phyloP scores from a whole-genome alignment of 345 rosid species.

The Mallotus nudiflorus region DNA sequence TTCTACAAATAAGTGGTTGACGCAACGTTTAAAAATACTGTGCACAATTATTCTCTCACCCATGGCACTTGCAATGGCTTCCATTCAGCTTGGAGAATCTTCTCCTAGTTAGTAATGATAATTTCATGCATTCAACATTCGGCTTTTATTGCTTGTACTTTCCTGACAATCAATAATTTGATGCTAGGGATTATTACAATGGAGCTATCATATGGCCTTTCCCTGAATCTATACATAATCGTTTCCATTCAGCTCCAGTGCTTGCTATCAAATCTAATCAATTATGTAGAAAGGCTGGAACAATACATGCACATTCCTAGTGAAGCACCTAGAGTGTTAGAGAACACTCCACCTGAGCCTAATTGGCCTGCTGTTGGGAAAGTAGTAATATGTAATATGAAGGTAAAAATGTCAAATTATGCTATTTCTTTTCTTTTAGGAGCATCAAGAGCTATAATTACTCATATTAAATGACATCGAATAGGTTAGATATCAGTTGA shows the following conservation, averaged over 20 bases:
- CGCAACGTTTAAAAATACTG: conserved; percentile 19
- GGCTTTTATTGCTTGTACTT: no score
- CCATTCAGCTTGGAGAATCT: conserved; percentile 15
- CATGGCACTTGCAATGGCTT: conserved; percentile 19
- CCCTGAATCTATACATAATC: conserved; percentile 10
- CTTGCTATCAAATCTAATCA: conserved; percentile 12
- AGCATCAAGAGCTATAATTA: background rate
- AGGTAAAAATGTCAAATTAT: conserved; percentile 9
- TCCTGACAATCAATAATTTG: background rate
- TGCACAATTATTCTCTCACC: conserved; percentile 24
- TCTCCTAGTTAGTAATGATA: conserved; percentile 10
- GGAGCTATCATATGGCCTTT: conserved; percentile 15
- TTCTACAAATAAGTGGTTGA: conserved; percentile 30
- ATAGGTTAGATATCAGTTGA: conserved; percentile 21
- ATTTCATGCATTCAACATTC: no score
- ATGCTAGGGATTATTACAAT: conserved; percentile 25
- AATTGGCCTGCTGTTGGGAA: conserved; percentile 26
- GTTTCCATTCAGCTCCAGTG: conserved; percentile 16
- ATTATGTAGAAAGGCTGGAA: conserved; percentile 28
- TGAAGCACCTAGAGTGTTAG: conserved; percentile 27
- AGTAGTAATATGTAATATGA: conserved; percentile 22
- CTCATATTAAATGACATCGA: background rate
- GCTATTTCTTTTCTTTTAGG: background rate
- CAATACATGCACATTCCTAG: conserved; percentile 26
- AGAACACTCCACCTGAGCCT: conserved; percentile 10